phyloP scores from a whole-genome alignment of 116 monocot species.

The Zostera marina region DNA sequence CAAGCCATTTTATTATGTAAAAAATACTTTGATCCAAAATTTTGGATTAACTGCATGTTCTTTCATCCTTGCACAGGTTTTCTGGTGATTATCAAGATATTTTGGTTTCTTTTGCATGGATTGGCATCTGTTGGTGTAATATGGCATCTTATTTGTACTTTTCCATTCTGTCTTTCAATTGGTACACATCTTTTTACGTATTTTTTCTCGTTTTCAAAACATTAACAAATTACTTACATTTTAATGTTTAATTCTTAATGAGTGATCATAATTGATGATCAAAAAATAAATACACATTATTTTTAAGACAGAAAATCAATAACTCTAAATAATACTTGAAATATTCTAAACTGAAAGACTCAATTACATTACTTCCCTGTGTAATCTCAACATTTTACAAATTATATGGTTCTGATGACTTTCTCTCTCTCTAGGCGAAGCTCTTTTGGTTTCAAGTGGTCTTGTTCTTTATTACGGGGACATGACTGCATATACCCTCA shows the following conservation, averaged over 20 bases:
- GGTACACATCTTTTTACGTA: constrained; percentile 24
- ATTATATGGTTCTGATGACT: not conserved
- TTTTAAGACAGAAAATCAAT: too few species aligned
- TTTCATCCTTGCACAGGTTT: constrained; percentile 18
- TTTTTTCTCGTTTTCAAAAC: not conserved
- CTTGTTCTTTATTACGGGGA: constrained; percentile 77
- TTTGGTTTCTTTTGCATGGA: constrained; percentile 57
- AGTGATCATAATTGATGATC: not conserved
- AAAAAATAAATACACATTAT: not conserved
- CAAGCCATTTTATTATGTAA: too few species aligned
- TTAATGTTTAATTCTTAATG: not conserved
- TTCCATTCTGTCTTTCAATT: constrained; percentile 87
- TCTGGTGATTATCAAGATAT: constrained; percentile 17
- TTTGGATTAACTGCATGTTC: not conserved
- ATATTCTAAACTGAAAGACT: too few species aligned
- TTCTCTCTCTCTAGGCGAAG: constrained; percentile 49
- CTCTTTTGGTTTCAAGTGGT: constrained; percentile 68
- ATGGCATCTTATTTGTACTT: constrained; percentile 50
- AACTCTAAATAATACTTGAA: too few species aligned
- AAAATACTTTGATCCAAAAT: too few species aligned
- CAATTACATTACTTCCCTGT: not conserved
- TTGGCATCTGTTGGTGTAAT: constrained; percentile 43
- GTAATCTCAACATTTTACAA: not conserved
- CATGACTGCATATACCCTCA: constrained; percentile 44
- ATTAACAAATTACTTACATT: not conserved